Conservation (phyloP, 495 filamentous ascomycete species). For the Annulohypoxylon maeteangense region DNA sequence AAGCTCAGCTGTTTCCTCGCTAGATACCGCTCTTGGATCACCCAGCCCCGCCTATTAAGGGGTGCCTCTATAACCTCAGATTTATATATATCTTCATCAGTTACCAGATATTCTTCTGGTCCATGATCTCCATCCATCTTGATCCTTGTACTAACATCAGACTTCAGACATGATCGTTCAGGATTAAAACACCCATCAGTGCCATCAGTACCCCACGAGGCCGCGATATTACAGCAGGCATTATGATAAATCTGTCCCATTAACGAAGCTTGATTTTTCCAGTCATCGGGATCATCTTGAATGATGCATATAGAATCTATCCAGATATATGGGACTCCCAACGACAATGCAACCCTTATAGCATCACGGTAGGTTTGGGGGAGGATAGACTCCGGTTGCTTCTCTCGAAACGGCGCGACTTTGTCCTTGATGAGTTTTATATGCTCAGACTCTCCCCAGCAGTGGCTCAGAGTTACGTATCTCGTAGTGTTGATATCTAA, state of each 20-base stretch:
- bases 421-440: background rate
- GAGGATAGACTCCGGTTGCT: background rate
- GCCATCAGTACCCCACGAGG: background rate
- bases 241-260: background rate
- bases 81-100: background rate
- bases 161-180: background rate
- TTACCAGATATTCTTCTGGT: background rate
- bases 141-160: background rate
- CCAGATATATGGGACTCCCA: constrained; percentile 1
- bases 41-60: constrained; percentile 44
- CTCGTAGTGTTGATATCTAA: background rate
- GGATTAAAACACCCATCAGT: background rate
- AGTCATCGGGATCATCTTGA: background rate
- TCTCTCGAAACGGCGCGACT: background rate
- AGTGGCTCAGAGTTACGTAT: constrained; percentile 12
- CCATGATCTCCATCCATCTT: background rate
- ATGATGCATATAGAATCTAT: constrained; percentile 8
- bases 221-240: constrained; percentile 1
- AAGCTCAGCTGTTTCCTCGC: constrained; percentile 43
- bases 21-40: constrained; percentile 49
- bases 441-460: constrained; percentile 5
- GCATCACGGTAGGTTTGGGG: constrained; percentile 10
- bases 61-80: background rate
- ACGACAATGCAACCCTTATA: background rate
- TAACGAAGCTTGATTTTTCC: background rate